Evolutionary conservation across 306 rosid genomes (phyloP).

Genomic region (Abrus pulchellus): DNA sequence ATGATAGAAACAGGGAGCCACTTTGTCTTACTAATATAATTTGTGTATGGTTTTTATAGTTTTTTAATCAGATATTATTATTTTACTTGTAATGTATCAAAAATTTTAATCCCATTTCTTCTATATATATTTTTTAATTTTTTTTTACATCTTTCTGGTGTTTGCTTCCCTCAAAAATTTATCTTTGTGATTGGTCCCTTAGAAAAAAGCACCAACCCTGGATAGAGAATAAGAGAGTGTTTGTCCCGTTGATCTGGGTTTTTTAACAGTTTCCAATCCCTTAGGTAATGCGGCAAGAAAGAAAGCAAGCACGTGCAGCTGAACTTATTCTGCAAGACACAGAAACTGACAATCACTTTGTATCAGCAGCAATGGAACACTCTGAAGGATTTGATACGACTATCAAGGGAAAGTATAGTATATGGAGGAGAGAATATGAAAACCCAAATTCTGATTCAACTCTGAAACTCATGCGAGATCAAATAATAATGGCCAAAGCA

Average conservation of each 20-base stretch:
- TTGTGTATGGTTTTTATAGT: background rate
- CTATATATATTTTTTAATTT: too few relatives aligned
- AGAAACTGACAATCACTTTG: constrained; percentile 71
- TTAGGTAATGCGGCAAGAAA: constrained; percentile 82
- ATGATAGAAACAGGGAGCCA: background rate
- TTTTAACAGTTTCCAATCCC: constrained; percentile 47
- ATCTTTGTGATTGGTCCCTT: background rate
- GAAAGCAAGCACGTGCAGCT: constrained; percentile 75
- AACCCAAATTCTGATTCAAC: constrained; percentile 90
- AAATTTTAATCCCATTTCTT: background rate
- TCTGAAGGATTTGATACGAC: constrained; percentile 70
- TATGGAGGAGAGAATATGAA: constrained; percentile 95
- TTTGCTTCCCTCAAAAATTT: background rate
- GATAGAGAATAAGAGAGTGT: constrained; percentile 33
- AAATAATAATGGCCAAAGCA: constrained; percentile 93
- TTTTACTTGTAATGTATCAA: background rate
- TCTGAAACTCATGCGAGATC: constrained; percentile 95
- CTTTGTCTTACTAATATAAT: background rate
- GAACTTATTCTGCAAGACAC: constrained; percentile 70
- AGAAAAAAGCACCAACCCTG: background rate
- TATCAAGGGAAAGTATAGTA: constrained; percentile 81
- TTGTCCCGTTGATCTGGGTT: constrained; percentile 33
- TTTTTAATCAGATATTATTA: background rate
- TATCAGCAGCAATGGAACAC: constrained; percentile 76
- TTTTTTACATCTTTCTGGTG: background rate